These are phyloP conservation scores for Penicillium oxalicum DNA, from an alignment of 2,329 filamentous ascomycete species.

Conservation along the genomic window DNA sequence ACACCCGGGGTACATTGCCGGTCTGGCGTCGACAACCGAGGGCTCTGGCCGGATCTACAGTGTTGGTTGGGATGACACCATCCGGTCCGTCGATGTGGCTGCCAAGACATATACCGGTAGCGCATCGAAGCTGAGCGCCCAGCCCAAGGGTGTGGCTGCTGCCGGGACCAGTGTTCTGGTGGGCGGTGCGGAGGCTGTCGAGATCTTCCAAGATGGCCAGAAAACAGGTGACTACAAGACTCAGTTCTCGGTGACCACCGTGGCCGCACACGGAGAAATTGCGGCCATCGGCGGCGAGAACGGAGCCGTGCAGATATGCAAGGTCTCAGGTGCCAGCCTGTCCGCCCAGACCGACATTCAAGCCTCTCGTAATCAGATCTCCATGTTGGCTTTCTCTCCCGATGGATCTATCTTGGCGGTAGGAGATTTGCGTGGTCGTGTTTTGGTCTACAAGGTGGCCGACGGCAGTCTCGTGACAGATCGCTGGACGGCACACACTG, in stretches of 20 bases:
- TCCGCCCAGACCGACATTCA: conserved; percentile 54
- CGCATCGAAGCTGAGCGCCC: conserved; percentile 62
- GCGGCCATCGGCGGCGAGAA: conserved; percentile 73
- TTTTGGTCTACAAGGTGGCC: conserved; percentile 67
- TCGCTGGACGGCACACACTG: conserved; percentile 67
- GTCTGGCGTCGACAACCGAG: conserved; percentile 56
- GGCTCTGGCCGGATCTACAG: conserved; percentile 63
- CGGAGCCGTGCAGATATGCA: conserved; percentile 71
- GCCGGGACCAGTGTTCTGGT: conserved; percentile 51
- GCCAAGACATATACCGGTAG: conserved; percentile 69
- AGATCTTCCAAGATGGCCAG: conserved; percentile 53
- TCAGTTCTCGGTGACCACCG: conserved; percentile 60
- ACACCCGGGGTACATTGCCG: conserved; percentile 80
- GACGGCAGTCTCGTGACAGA: conserved; percentile 72
- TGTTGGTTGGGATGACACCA: conserved; percentile 88
- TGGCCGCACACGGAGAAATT: conserved; percentile 61
- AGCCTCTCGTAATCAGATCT: conserved; percentile 65
- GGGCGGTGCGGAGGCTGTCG: conserved; percentile 55
- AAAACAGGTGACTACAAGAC: conserved; percentile 57
- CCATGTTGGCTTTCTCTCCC: conserved; percentile 74
- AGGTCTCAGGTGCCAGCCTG: conserved; percentile 51
- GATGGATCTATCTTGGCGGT: conserved; percentile 72
- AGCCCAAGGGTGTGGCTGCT: conserved; percentile 69
- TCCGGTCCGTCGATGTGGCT: conserved; percentile 70
- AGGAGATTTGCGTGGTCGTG: conserved; percentile 79